phyloP scores from a whole-genome alignment of 1,284 basidiomycete genomes.

The Wolfiporia cocos region DNA sequence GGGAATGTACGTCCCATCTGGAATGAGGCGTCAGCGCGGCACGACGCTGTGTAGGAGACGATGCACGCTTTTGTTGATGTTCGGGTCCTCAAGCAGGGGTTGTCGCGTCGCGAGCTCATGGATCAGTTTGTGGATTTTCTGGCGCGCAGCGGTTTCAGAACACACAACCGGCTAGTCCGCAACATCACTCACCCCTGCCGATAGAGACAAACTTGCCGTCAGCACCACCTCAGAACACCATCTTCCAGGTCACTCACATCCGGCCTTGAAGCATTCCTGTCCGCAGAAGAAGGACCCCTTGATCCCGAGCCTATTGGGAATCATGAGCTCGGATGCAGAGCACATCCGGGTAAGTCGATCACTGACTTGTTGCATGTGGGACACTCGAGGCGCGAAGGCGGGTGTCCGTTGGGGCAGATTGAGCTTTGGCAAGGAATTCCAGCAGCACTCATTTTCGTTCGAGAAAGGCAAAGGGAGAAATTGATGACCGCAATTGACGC shows the following conservation, averaged over 20 bases:
- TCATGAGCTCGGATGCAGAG: conserved; percentile 9
- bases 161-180: too few relatives aligned
- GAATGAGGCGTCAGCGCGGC: not conserved
- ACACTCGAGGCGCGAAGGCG: conserved; percentile 72
- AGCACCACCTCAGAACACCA: not conserved
- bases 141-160: too few relatives aligned
- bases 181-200: too few relatives aligned
- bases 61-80: conserved; percentile 24
- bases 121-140: conserved; percentile 78
- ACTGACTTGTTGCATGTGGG: conserved; percentile 78
- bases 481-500: too few relatives aligned
- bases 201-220: too few relatives aligned
- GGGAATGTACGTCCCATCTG: conserved; percentile 71
- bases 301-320: conserved; percentile 64
- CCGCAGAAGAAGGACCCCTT: conserved; percentile 79
- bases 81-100: conserved; percentile 27
- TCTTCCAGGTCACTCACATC: conserved; percentile 50
- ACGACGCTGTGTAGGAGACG: not conserved
- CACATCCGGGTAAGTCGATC: conserved; percentile 4
- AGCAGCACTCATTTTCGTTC: conserved; percentile 22
- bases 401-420: conserved; percentile 67
- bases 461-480: too few relatives aligned
- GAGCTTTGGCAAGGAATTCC: conserved; percentile 60
- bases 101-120: conserved; percentile 58
- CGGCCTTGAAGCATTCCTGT: conserved; percentile 82